Base-by-base conservation (phyloP, 176 grass and related monocot genomes). In the Aegilops longissima region DNA sequence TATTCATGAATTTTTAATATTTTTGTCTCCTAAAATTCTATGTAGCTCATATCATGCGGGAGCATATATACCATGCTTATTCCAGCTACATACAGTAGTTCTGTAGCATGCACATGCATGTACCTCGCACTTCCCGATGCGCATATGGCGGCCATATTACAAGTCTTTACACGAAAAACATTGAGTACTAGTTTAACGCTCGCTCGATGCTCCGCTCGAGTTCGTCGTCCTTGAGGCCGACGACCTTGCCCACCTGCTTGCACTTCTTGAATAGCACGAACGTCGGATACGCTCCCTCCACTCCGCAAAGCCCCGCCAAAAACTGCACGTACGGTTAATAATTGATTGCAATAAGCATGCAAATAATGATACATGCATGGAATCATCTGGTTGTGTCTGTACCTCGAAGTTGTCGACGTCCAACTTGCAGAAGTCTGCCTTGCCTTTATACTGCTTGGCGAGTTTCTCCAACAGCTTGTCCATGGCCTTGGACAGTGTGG, bases 291-390 rank as follows among this genome's bases (percentile, higher is more conserved):
- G 72, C 72, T 76, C 72, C 72, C 44, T 76, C 72, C 72, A 76
- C 72, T 51, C 72, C 44, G 72, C 72, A 76, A 47, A 76, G 42
- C 72, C 72, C 42, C 72, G 72, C 72, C 42, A 76, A 76, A 76
- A 51, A 52, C 72, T 76, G 72, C 42, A 76, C 66, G 66, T 7
- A 35, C 29, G 18, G 31, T 18, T 35, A 18, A 30, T 35, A 4
- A 11, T 25, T n/a, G 9, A 11, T 3, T 40, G 39, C 39, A 40
- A 40, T 40, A 40, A 40, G 1, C 39, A 40, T 1, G 39, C 39
- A 64, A 64, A 64, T 27, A n/a, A 25, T 24, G 38, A 39, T 39
- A 40, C 39, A 40, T 40, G 8, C 39, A 40, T 40, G 39, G 39
- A 40, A 40, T 9, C 39, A 40, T 40, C 39, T 40, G 39, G 9